Base-by-base conservation (phyloP, 495 filamentous ascomycete genomes). In the Penicillium macrosclerotiorum region DNA sequence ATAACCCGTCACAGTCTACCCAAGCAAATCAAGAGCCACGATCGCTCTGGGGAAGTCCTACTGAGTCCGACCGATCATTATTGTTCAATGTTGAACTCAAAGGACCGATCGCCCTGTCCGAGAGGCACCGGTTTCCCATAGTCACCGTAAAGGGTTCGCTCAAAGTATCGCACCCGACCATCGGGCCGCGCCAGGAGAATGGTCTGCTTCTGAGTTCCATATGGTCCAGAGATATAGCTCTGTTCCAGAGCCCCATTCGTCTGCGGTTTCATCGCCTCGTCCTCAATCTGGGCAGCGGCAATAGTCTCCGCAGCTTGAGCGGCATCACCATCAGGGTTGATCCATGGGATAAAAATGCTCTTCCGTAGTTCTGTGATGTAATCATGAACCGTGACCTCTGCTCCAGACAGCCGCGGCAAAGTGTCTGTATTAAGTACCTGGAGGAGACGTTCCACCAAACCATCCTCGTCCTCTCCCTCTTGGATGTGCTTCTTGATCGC, bases 191-290 rank as follows among this genome's bases (percentile, higher is more conserved):
- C 84, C 13, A 97, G 73, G 18, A 97, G 70, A 9, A 97, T 71
- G 0, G 89, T 95, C 73, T 98, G 92, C 52, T 89, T 83, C 63
- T 95, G 89, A 1, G 93, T 98, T n/a, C 93, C 93, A 67, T 98
- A 97, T 4, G 60, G 47, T 0, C 71, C 71, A 16, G 61, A 54
- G 16, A 52, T 51, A 48, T 62, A 75, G 12, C 55, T 57, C 29
- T 54, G 56, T 19, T 59, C 51, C 24, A 59, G 37, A n/a, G 44
- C 35, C 14, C 48, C 52, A 19, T 65, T 54, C 7, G 47, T 19
- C 2, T 45, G 36, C 8, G 47, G 9, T 24, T 45, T 32, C 8
- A 51, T 49, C 14, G 37, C 37, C 30, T 61, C 55, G 27, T 57
- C 60, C 47, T 54, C 58, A 16, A 62, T 50, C n/a, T 30, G 63